Percentiles rank a stretch among this genome's conserved stretches.
These are phyloP conservation scores for Pestalotiopsis sp. DNA, from an alignment of 2,329 filamentous ascomycete genomes.

Conservation along the genomic window DNA sequence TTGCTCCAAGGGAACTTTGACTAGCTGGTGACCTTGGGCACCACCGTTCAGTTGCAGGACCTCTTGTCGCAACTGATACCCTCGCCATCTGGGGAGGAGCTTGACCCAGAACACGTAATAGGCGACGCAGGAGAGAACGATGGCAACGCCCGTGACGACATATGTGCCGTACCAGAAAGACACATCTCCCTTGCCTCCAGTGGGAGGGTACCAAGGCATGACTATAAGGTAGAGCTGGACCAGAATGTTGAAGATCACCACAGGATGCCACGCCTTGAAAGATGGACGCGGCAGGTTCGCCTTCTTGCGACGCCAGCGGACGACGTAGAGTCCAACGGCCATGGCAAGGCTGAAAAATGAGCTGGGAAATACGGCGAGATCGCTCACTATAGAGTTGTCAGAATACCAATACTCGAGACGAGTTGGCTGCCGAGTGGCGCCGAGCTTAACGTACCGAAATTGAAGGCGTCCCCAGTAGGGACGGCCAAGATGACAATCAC, in stretches of 20 bases:
- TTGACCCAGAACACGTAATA: conserved; percentile 55
- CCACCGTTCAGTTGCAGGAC: conserved; percentile 43
- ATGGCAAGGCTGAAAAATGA: conserved; percentile 12
- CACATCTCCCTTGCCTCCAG: conserved; percentile 50
- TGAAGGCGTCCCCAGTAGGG: conserved; percentile 66
- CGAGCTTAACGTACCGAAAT: conserved; percentile 47
- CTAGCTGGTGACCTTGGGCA: conserved; percentile 48
- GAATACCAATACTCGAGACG: neutral
- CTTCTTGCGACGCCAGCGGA: conserved; percentile 14
- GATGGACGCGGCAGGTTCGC: conserved; percentile 33
- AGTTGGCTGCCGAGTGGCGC: neutral
- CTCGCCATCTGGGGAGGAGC: conserved; percentile 41
- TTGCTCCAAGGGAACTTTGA: conserved; percentile 46
- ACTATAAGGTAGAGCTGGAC: conserved; percentile 52
- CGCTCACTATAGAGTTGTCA: conserved; percentile 7
- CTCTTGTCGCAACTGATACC: conserved; percentile 52
- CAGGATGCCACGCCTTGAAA: conserved; percentile 48
- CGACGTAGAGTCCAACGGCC: conserved; percentile 10
- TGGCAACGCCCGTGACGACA: conserved; percentile 49
- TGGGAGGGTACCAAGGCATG: conserved; percentile 59
- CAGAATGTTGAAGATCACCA: conserved; percentile 47
- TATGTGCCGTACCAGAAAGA: conserved; percentile 63
- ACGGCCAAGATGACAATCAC: conserved; percentile 62
- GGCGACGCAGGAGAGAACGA: conserved; percentile 40
- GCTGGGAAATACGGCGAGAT: conserved; percentile 11